Percentiles rank a stretch among this genome's conserved stretches.
These are phyloP conservation scores for Allomyces arbusculus DNA, from an alignment of 192 early-diverging fungal genomes.

Conservation along the genomic window DNA sequence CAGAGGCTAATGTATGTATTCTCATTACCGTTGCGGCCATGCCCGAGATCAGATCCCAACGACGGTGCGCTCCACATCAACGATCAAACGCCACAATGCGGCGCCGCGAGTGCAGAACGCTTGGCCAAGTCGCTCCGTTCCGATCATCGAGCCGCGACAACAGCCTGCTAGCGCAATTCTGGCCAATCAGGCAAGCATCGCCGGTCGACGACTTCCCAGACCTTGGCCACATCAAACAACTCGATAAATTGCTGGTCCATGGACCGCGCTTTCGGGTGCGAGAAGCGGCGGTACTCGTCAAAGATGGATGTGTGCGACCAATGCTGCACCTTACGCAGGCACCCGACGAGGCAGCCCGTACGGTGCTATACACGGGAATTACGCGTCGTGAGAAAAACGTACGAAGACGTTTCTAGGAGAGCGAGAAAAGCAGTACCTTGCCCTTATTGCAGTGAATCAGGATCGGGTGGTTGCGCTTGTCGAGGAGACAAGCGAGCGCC, in stretches of 20 bases:
- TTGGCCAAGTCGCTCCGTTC: too few relatives aligned
- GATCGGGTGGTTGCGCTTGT: conserved; percentile 58
- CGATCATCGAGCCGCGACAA: too few relatives aligned
- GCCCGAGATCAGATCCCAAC: too few relatives aligned
- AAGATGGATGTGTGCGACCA: conserved; percentile 94
- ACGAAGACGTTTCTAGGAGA: too few relatives aligned
- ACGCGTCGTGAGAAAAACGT: too few relatives aligned
- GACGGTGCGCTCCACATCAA: too few relatives aligned
- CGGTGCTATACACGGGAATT: conserved; percentile 35
- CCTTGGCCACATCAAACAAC: conserved; percentile 47
- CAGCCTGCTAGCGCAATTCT: background rate
- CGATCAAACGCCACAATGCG: too few relatives aligned
- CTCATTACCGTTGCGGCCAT: too few relatives aligned
- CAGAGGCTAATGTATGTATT: too few relatives aligned
- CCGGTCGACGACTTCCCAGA: conserved; percentile 38
- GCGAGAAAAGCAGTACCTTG: conserved; percentile 24
- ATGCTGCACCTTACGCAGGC: conserved; percentile 76
- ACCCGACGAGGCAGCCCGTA: conserved; percentile 90
- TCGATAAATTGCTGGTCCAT: conserved; percentile 80
- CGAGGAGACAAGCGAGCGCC: conserved; percentile 14
- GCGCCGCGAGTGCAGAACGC: too few relatives aligned
- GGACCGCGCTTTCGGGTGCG: conserved; percentile 58
- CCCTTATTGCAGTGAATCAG: conserved; percentile 96
- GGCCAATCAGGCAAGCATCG: conserved; percentile 45
- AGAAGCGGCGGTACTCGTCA: conserved; percentile 89